Percentiles rank a stretch among this genome's conserved stretches.
Conservation (phyloP, 2,329 filamentous ascomycete species). For the Hymenoscyphus infarciens region DNA sequence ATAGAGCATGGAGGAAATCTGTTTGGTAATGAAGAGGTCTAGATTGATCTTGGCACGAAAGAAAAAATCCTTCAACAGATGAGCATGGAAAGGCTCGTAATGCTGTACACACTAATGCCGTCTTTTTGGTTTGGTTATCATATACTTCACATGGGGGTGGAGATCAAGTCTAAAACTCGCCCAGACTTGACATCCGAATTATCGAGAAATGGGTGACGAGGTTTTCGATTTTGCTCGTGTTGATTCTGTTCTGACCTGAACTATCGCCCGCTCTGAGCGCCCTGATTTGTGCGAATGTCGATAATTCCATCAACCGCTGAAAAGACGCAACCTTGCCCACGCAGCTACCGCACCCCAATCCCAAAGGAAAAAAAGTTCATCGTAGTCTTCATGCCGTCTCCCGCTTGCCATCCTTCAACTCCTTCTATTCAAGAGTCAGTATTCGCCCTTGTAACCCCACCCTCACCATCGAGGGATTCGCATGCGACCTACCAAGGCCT, state of each 20-base stretch:
- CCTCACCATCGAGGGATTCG: not conserved
- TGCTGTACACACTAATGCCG: conserved; percentile 52
- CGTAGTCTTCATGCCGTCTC: conserved; percentile 65
- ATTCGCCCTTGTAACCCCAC: not conserved
- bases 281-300: conserved; percentile 23
- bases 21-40: conserved; percentile 61
- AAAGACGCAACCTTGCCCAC: conserved; percentile 29
- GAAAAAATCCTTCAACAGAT: conserved; percentile 45
- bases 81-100: conserved; percentile 40
- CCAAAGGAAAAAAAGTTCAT: conserved; percentile 26
- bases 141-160: conserved; percentile 8
- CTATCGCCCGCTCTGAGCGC: conserved; percentile 26
- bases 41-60: conserved; percentile 48
- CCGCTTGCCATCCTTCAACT: conserved; percentile 93
- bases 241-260: conserved; percentile 27
- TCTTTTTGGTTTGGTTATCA: conserved; percentile 17
- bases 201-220: conserved; percentile 17
- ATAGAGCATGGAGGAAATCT: conserved; percentile 47
- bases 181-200: not conserved
- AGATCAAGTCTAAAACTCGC: conserved; percentile 2
- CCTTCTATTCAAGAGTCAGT: conserved; percentile 64
- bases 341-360: conserved; percentile 31
- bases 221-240: conserved; percentile 28
- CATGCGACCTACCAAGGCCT: conserved; percentile 75
- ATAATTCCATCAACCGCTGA: conserved; percentile 22